These are phyloP conservation scores for Neofusicoccum kwambonambiense DNA, from an alignment of 2,329 filamentous ascomycete species.

Conservation along the genomic window DNA sequence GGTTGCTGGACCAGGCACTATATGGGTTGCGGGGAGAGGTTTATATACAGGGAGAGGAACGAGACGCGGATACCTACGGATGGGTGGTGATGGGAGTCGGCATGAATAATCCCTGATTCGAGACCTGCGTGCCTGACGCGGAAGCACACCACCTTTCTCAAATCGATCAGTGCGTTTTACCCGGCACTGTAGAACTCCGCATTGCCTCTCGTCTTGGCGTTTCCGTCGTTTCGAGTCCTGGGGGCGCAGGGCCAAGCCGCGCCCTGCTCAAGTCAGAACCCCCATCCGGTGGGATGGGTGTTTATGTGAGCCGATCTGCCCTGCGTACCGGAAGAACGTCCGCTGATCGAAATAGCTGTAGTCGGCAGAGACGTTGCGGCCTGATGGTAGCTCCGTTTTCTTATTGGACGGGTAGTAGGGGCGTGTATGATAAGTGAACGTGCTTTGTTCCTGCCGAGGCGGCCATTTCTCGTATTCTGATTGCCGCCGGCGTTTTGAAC, in stretches of 20 bases:
- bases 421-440: background rate
- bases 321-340: too few species aligned
- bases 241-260: background rate
- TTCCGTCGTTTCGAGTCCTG: background rate
- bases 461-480: background rate
- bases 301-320: too few species aligned
- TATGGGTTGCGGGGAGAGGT: background rate
- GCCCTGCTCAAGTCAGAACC: background rate
- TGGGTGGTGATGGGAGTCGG: background rate
- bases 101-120: background rate
- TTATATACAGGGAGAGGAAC: background rate
- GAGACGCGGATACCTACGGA: background rate
- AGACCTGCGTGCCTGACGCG: background rate
- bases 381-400: too few species aligned
- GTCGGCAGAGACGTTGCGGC: too few species aligned
- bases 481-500: background rate
- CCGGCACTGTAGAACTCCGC: background rate
- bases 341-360: too few species aligned
- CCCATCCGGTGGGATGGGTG: too few species aligned
- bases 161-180: background rate
- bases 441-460: background rate
- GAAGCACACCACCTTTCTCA: background rate
- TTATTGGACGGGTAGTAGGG: background rate
- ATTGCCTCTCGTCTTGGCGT: background rate
- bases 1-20: too few species aligned